Conservation (phyloP, 345 rosid species). For the Acer campestre region DNA sequence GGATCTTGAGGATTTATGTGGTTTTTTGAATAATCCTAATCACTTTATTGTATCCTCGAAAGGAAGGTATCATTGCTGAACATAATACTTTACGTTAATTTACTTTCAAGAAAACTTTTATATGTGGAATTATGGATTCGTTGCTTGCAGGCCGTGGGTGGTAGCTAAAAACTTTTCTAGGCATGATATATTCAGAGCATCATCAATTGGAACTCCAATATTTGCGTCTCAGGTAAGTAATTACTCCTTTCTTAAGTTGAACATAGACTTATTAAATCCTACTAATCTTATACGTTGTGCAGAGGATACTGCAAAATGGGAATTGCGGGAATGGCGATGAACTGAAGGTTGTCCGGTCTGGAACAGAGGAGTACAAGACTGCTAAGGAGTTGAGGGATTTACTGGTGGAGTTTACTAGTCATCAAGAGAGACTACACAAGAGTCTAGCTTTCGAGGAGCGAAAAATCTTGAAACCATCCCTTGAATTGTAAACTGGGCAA, state of each 20-base stretch:
- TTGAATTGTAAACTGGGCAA: too few relatives aligned
- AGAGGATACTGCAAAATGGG: constrained; percentile 16
- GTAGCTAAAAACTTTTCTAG: constrained; percentile 19
- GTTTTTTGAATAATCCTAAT: constrained; percentile 35
- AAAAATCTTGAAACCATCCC: too few relatives aligned
- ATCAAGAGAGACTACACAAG: too few relatives aligned
- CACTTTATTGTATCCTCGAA: neutral
- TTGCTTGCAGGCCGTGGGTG: constrained; percentile 48
- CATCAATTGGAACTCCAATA: constrained; percentile 15
- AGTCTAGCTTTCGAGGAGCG: too few relatives aligned
- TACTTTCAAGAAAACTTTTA: neutral
- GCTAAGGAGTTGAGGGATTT: constrained; percentile 24
- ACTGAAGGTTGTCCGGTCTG: constrained; percentile 34
- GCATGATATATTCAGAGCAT: too few relatives aligned
- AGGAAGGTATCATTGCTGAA: too few relatives aligned
- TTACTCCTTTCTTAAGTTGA: neutral
- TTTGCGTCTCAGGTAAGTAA: constrained; percentile 28
- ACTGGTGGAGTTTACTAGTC: too few relatives aligned
- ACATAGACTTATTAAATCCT: neutral
- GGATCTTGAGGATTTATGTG: constrained; percentile 28
- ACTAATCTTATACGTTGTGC: neutral
- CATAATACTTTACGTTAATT: too few relatives aligned
- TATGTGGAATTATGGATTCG: neutral
- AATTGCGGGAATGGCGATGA: neutral
- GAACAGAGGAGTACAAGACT: constrained; percentile 32